Evolutionary conservation across 2,329 filamentous ascomycete species (phyloP), one percentile per base, ranked within the genome.

Genomic region (Penicillium sp.): DNA sequence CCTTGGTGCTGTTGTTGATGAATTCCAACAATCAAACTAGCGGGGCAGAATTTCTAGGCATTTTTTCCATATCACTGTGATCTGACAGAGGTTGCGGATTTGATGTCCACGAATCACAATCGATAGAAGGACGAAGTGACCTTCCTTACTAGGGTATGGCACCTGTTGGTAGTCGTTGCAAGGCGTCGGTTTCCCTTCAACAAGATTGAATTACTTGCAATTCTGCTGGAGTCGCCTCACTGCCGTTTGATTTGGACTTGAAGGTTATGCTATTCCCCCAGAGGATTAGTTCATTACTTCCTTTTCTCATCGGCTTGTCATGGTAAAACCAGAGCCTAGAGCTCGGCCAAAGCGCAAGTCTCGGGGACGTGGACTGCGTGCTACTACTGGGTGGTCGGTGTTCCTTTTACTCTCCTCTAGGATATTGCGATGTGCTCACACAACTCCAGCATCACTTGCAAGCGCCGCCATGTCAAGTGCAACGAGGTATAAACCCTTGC

Each of bases 401-500:
- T 23, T 23, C 12, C 23, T 20, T 12, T 40, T 18, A 10, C 15
- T 17, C 45, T 17, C 21, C 10, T n/a, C 24, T 48, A 30, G 23
- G 20, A 43, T 17, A 43, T 27, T 12, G 3, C 7, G 13, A 13
- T 21, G 10, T 24, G 9, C 34, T 39, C 13, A 39, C 34, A 24
- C 18, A 7, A 24, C 20, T 24, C 9, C 13, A 63, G 61, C 42
- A 39, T 63, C 10, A 37, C 56, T 18, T 63, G 62, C 51, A 64
- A 60, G 23, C 51, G 56, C 18, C 57, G 63, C 12, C 63, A 64
- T 44, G 56, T 65, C 20, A 65, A 65, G 43, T 65, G 63, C 26
- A 62, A 64, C 21, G 63, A 65, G 37, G 57, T 54, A 39, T 30
- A 53, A 37, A 10, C 26, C 10, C 26, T 27, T 27, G 7, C 7